Evolutionary conservation across 495 filamentous ascomycete genomes (phyloP), one percentile per base, ranked within the genome.

Genomic region (Acidomyces sp.): DNA sequence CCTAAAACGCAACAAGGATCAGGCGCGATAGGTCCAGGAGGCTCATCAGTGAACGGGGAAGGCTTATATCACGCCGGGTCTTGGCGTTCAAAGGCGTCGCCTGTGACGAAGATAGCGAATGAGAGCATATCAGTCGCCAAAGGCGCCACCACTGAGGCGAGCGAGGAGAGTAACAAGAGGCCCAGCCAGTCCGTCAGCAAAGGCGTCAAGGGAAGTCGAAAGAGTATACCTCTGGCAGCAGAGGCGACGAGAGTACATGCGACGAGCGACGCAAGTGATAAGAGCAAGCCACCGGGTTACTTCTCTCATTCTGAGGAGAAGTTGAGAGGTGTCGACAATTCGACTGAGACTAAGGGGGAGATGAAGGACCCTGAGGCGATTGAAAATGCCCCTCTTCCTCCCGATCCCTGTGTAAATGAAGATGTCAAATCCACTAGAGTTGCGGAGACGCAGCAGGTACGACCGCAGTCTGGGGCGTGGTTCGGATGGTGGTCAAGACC

Each of bases 401-500:
- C 18, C 6, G 19, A 37, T 17, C 15, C 15, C 7, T 7, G 18
- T 34, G 7, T 16, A 16, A 9, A 7, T 7, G 32, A 9, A 7
- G 32, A 44, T 23, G 15, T n/a, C 12, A 45, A 45, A 22, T 9
- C 10, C 6, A n/a, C 24, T 16, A 30, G 40, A 2, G 37, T 41
- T 3, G 48, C 25, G 21, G 24, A 11, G 39, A 35, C 18, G 18
- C 29, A 18, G 28, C 34, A n/a, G 39, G 22, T 19, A 17, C 34
- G 23, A 26, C 9, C 21, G 26, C 38, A 33, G 24, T 28, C 37
- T 3, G 32, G 33, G 6, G 13, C 48, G 3, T 63, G 60, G 60
- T 47, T 54, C 13, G 56, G 58, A 13, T 63, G 60, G 60, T 63
- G 60, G 60, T 62, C 58, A 22, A 43, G 52, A 41, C 60, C 60